Base-by-base conservation (phyloP, 345 rosid species). In the Sonneratia alba region DNA sequence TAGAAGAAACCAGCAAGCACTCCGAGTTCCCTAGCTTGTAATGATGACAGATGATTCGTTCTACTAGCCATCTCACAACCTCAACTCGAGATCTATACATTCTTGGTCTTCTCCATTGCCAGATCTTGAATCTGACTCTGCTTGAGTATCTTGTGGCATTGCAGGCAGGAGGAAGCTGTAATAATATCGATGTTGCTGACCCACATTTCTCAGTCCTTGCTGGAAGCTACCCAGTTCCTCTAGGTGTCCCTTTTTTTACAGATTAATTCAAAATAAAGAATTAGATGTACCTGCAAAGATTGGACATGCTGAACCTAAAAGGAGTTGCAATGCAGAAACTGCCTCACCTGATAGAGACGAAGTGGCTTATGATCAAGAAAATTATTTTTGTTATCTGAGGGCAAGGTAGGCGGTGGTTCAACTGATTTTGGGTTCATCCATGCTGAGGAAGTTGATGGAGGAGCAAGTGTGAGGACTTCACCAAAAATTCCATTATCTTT, bases 81-180 rank as follows among this genome's bases (percentile, higher is more conserved):
- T 83, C 82, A 88, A 73, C 79, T 84, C 79, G 53, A 88, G 85
- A 76, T 86, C 92, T 59, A 88, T 70, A 64, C 71, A 72, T 72
- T 74, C 89, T 65, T 71, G 82, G 9, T 76, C 73, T 75, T 79
- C 84, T 67, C 75, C 74, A 38, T 75, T 68, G 66, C 68, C 56
- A 3, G 38, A 74, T 70, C 11, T 65, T 64, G 42, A 57, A 7
- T 72, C 36, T 19, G 70, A 69, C 49, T 69, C 67, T 36, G 77
- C 68, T 67, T 69, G 83, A 55, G 74, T 77, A 47, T 62, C 59
- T 53, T 70, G 80, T 15, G 57, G 70, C 70, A 55, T 55, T 72
- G 81, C 57, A 56, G 79, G 77, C 40, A 88, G 85, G 27, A 83
- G 70, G 77, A 86, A 82, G 74, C 81, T 82, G 75, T 80, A 82